Base-by-base conservation (phyloP, 2,329 filamentous ascomycete species). In the Colletotrichum salicis region DNA sequence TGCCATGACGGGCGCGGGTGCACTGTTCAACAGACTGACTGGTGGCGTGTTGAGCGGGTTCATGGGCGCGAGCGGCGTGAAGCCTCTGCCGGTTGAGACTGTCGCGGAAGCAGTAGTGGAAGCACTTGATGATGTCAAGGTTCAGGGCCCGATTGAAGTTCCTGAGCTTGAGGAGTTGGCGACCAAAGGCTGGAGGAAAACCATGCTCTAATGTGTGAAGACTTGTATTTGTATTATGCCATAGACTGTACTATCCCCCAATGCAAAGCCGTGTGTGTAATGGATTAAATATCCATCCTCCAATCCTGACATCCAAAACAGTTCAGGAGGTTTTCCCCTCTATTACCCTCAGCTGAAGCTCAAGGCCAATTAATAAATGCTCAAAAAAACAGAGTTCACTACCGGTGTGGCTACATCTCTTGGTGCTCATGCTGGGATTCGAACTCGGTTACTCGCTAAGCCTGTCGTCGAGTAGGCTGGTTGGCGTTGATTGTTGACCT, bases 31-130 rank as follows among this genome's bases (percentile, higher is more conserved):
- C 81, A 88, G 85, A 15, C 77, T 95, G 58, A 91, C 95, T 2
- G 93, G 94, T 7, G 94, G 94, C 5, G 87, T 92, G 60, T 85
- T 99, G 76, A 90, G 90, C 2, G 88, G 88, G 73, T 86, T 97
- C 73, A 90, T 98, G 84, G 96, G 96, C 0, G 89, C 93, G 0
- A 94, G 93, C 37, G 95, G 92, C 1, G 89, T 92, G 62, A 97
- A 97, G 85, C 96, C 96, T 4, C 82, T 98, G 58, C 94, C 95
- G 84, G 96, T 92, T 1, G 95, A 98, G 80, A 81, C 92, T 7
- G 96, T 98, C 2, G 95, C 94, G 1, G 93, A 97, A 80, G 95
- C 96, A 0, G 92, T 97, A 1, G 92, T 98, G 1, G 95, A 98
- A 83, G 94, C 94, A 24, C 86, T 98, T 72, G 89, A 89, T 61